These are phyloP conservation scores for Penicillium coprophilum DNA, from an alignment of 495 filamentous ascomycete species.

Conservation along the genomic window DNA sequence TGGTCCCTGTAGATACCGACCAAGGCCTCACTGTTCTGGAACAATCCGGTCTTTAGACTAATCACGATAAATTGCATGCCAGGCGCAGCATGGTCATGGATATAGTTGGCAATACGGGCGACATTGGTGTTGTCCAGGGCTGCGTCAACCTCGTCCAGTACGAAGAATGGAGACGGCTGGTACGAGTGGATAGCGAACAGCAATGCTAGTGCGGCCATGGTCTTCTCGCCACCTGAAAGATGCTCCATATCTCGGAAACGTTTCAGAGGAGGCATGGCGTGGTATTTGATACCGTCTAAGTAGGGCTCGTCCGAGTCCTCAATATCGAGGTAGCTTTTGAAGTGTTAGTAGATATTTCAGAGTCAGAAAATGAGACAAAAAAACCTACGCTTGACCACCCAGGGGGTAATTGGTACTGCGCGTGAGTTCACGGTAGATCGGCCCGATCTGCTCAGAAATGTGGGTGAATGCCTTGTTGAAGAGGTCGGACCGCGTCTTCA, in stretches of 20 bases:
- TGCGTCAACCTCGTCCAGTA: slow-evolving; percentile 97
- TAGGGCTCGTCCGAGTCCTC: slow-evolving; percentile 90
- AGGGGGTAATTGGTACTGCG: slow-evolving; percentile 79
- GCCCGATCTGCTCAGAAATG: slow-evolving; percentile 90
- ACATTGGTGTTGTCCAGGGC: slow-evolving; percentile 97
- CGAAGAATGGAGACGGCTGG: slow-evolving; percentile 94
- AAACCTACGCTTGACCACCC: slow-evolving; percentile 77
- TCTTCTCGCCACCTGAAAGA: slow-evolving; percentile 96
- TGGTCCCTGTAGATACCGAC: slow-evolving; percentile 96
- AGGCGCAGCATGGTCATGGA: slow-evolving; percentile 87
- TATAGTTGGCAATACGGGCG: slow-evolving; percentile 90
- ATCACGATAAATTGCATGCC: slow-evolving; percentile 99
- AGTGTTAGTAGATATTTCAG: slow-evolving; percentile 2
- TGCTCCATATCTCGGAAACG: slow-evolving; percentile 99
- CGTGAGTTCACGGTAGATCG: slow-evolving; percentile 94
- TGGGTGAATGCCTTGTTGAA: slow-evolving; percentile 95
- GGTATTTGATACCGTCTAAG: slow-evolving; percentile 91
- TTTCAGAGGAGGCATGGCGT: slow-evolving; percentile 97
- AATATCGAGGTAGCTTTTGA: slow-evolving; percentile 74
- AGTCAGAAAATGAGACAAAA: too few relatives aligned
- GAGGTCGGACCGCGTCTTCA: slow-evolving; percentile 78
- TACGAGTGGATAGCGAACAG: slow-evolving; percentile 95
- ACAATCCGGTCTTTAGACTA: slow-evolving; percentile 86
- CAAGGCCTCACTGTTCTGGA: slow-evolving; percentile 89
- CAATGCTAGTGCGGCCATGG: slow-evolving; percentile 93